phyloP scores from a whole-genome alignment of 139 green algal genomes.

The Micromonas commoda region DNA sequence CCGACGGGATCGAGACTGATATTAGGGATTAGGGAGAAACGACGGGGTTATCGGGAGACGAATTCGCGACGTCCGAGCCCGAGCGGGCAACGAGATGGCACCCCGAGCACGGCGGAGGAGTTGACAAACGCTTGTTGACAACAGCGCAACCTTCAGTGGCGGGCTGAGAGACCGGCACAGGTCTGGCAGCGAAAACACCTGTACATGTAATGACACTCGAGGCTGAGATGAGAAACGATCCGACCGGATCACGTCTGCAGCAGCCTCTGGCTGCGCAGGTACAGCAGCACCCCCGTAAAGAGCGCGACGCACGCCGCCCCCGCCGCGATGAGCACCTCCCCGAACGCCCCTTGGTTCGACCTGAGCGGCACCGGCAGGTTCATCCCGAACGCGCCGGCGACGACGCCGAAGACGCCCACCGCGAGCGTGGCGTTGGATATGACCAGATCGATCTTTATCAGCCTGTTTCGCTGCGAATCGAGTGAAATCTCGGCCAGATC shows the following conservation, averaged over 20 bases:
- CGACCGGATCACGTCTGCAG: neutral
- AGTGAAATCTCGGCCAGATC: neutral
- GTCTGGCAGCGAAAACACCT: too few relatives aligned
- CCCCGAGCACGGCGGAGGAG: too few relatives aligned
- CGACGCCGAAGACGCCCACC: neutral
- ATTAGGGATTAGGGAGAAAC: too few relatives aligned
- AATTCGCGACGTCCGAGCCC: too few relatives aligned
- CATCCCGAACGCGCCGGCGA: neutral
- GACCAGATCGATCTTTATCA: conserved; percentile 8
- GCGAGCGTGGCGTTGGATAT: neutral
- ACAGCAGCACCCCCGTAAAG: neutral
- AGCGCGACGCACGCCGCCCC: neutral
- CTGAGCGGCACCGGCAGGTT: neutral
- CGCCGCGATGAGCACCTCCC: neutral
- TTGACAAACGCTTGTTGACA: too few relatives aligned
- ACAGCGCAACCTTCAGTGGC: too few relatives aligned
- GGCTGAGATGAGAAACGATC: too few relatives aligned
- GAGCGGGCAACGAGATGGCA: too few relatives aligned
- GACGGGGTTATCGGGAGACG: too few relatives aligned
- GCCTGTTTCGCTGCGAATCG: neutral
- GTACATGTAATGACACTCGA: too few relatives aligned
- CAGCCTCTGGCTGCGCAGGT: neutral
- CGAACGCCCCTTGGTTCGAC: neutral
- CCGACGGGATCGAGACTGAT: too few relatives aligned
- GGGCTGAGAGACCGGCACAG: too few relatives aligned